phyloP scores from a whole-genome alignment of 305 asterid genomes.

The Solanum aculeatissimum region DNA sequence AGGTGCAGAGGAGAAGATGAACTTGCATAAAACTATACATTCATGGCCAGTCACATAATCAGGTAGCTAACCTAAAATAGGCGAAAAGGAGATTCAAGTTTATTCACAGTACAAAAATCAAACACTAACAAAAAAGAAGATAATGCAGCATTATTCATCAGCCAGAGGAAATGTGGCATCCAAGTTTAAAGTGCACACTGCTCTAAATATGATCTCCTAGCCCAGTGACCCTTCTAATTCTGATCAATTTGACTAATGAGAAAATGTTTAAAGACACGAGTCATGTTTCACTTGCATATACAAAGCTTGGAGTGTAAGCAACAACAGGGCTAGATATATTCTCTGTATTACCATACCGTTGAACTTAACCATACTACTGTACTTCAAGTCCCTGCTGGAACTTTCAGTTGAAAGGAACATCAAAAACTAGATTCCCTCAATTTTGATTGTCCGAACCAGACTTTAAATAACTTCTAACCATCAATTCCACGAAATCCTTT shows the following conservation, averaged over 20 bases:
- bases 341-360: neutral
- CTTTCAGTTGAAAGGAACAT: neutral
- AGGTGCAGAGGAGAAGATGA: neutral
- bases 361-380: neutral
- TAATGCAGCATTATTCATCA: neutral
- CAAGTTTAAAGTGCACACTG: neutral
- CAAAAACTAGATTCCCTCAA: constrained; percentile 17
- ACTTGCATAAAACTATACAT: neutral
- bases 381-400: neutral
- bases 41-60: neutral
- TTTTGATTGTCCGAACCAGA: constrained; percentile 26
- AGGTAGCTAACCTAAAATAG: neutral
- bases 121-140: neutral
- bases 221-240: neutral
- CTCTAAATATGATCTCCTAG: neutral
- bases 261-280: neutral
- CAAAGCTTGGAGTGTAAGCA: neutral
- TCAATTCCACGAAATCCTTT: constrained; percentile 17
- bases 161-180: neutral
- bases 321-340: neutral
- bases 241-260: neutral
- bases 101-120: neutral
- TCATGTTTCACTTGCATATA: neutral
- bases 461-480: constrained; percentile 31
- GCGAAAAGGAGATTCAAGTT: neutral